Conservation (phyloP, 2,329 filamentous ascomycete genomes). For the Colletotrichum navitas region DNA sequence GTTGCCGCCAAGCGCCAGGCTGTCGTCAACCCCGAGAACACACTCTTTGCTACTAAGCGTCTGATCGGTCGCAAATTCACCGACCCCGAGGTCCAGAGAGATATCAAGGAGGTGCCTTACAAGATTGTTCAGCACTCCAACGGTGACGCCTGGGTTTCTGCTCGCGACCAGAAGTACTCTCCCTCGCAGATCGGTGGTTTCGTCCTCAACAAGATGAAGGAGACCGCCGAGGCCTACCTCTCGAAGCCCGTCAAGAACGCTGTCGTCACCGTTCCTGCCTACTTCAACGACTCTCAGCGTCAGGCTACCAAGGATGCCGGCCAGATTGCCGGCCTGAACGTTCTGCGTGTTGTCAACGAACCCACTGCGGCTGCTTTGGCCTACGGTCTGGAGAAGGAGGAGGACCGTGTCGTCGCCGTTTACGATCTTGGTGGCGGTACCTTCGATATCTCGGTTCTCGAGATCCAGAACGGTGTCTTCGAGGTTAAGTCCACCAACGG, state of each 20-base stretch:
- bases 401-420: slow-evolving; percentile 89
- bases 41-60: slow-evolving; percentile 97
- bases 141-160: slow-evolving; percentile 95
- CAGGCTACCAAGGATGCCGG: slow-evolving; percentile 98
- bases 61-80: slow-evolving; percentile 98
- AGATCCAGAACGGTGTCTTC: slow-evolving; percentile 98
- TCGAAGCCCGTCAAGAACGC: slow-evolving; percentile 94
- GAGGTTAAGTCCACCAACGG: slow-evolving; percentile 99
- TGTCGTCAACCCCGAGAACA: slow-evolving; percentile 98
- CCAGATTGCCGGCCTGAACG: slow-evolving; percentile 95
- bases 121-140: slow-evolving; percentile 98
- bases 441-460: slow-evolving; percentile 98
- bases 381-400: slow-evolving; percentile 96
- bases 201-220: slow-evolving; percentile 98
- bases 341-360: slow-evolving; percentile 98
- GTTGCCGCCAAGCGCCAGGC: slow-evolving; percentile 98
- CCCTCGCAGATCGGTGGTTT: slow-evolving; percentile 99
- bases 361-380: slow-evolving; percentile 95
- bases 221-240: slow-evolving; percentile 94
- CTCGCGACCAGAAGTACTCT: slow-evolving; percentile 94
- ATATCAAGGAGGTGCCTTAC: slow-evolving; percentile 98
- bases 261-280: slow-evolving; percentile 95
- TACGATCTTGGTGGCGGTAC: slow-evolving; percentile 99
- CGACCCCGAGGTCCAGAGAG: slow-evolving; percentile 92
- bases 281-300: slow-evolving; percentile 99